phyloP scores from a whole-genome alignment of 805 yeast species.

The Myxozyma udenii region DNA sequence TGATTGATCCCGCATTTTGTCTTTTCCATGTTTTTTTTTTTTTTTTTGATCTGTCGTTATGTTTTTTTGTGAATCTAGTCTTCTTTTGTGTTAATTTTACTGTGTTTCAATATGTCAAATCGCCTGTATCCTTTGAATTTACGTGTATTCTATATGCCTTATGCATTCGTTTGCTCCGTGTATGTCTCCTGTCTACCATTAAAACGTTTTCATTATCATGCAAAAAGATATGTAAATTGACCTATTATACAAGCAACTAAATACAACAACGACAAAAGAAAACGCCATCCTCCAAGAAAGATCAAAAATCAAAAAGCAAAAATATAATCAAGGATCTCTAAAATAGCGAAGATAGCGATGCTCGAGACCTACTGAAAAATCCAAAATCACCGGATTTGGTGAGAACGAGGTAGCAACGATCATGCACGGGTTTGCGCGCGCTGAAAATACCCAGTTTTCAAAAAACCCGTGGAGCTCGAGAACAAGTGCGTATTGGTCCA shows the following conservation, averaged over 20 bases:
- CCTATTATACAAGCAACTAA: too few relatives aligned
- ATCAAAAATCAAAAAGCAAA: too few relatives aligned
- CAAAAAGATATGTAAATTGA: too few relatives aligned
- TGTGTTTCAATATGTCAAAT: neutral
- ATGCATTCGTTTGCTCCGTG: too few relatives aligned
- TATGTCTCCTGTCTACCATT: too few relatives aligned
- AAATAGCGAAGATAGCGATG: slow-evolving; percentile 10
- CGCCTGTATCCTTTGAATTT: neutral
- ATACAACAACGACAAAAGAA: too few relatives aligned
- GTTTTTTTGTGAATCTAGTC: neutral
- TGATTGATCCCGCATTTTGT: neutral
- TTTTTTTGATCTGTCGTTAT: neutral
- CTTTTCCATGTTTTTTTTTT: neutral
- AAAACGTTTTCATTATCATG: too few relatives aligned
- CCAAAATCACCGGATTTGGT: slow-evolving; percentile 36
- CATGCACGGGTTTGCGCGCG: slow-evolving; percentile 33
- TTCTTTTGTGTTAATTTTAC: neutral
- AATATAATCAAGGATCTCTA: slow-evolving; percentile 1
- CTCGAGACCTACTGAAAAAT: slow-evolving; percentile 37
- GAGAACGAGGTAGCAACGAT: slow-evolving; percentile 40
- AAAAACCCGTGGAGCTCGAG: slow-evolving; percentile 36
- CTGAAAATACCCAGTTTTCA: slow-evolving; percentile 39
- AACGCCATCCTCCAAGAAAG: too few relatives aligned
- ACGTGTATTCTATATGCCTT: too few relatives aligned
- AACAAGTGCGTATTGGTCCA: slow-evolving; percentile 32